phyloP scores from a whole-genome alignment of 2,329 filamentous ascomycete species.

The Lachnellula subtilissima region DNA sequence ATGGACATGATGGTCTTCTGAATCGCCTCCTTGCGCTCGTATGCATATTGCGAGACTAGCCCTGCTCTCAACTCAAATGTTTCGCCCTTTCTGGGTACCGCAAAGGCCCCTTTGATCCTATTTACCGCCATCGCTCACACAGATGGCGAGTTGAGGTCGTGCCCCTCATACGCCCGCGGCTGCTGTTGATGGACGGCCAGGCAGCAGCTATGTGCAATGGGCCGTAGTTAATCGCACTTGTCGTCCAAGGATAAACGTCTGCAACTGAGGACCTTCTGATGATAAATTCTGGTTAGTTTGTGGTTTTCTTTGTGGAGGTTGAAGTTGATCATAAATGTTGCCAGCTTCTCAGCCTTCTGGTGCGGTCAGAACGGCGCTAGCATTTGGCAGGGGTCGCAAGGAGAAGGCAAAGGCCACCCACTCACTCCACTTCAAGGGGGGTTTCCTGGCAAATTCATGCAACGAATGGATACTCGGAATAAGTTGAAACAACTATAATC shows the following conservation, averaged over 20 bases:
- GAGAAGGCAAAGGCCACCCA: conserved; percentile 12
- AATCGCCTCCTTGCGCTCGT: conserved; percentile 97
- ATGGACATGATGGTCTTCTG: conserved; percentile 99
- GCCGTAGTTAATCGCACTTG: conserved; percentile 1
- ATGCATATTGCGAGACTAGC: conserved; percentile 96
- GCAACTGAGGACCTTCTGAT: neutral
- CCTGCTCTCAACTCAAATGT: conserved; percentile 96
- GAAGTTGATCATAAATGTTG: neutral
- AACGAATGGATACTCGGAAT: neutral
- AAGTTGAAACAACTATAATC: conserved; percentile 18
- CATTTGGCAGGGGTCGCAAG: conserved; percentile 4
- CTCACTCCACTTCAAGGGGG: conserved; percentile 2
- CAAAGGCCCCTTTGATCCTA: conserved; percentile 90
- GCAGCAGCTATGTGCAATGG: conserved; percentile 21
- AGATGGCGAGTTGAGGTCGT: conserved; percentile 35
- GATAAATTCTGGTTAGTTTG: neutral
- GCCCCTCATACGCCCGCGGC: conserved; percentile 33
- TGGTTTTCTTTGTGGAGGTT: neutral
- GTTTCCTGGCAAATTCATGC: conserved; percentile 14
- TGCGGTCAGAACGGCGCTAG: conserved; percentile 13
- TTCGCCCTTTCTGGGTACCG: conserved; percentile 90
- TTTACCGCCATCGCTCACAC: conserved; percentile 77
- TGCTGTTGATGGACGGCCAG: conserved; percentile 16
- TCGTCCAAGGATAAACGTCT: conserved; percentile 1
- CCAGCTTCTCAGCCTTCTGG: conserved; percentile 6